Base-by-base conservation (phyloP, 306 rosid genomes). In the Glycine tomentella region DNA sequence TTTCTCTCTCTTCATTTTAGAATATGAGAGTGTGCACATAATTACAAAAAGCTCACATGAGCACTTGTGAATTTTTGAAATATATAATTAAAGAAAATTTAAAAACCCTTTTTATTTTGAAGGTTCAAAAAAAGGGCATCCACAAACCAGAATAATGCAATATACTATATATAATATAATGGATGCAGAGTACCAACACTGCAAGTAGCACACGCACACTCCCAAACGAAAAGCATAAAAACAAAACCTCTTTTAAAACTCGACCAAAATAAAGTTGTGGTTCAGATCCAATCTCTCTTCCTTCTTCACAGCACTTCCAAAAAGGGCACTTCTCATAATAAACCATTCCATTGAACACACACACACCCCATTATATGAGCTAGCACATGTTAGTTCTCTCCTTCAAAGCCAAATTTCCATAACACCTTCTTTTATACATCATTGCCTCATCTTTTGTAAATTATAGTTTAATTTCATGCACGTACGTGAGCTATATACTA, bases 181-280 rank as follows among this genome's bases (percentile, higher is more conserved):
- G 12, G 42, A 25, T 16, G n/a, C 74, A 74, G 65, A 77, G 65
- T 38, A 50, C 59, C 69, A 69, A 74, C 71, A 65, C 49, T 66
- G 82, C 83, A 74, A 74, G 82, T 83, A 67, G 81, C 81, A 40
- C 52, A 34, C 74, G 69, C 44, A 77, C 83, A 78, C 86, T 70
- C 72, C 80, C 66, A 89, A 87, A 86, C 90, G n/a, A 64, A 86
- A 86, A 6, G 76, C 84, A 65, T 81, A 83, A 84, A 86, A 84
- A 91, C 91, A 91, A 94, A 82, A 78, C 10, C 11, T 85, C 77
- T 79, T 64, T 72, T 80, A 14, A 86, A 57, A 79, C 85, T 78
- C 81, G 31, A 14, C 69, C 33, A 42, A 66, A 51, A 68, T 59
- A 73, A 85, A 87, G 74, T 84, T 89, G 99, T 95, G 99, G 99